Evolutionary conservation across 1,284 basidiomycete genomes (phyloP).

Genomic region (Flammula alnicola): DNA sequence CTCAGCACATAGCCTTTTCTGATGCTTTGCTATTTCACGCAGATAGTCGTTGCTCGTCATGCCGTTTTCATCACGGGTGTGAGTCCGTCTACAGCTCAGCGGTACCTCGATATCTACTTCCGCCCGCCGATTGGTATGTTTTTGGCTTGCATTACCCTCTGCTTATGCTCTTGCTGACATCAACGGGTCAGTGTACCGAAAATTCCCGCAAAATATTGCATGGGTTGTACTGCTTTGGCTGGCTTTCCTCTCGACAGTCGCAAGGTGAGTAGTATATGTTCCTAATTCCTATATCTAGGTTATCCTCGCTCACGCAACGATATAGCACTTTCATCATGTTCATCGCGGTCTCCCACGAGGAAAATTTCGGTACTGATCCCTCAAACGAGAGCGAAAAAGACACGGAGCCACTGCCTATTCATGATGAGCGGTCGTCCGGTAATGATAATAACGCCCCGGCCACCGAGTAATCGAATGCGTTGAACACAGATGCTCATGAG

Average conservation of each 20-base stretch:
- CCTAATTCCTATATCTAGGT: not conserved
- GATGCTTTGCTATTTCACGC: not conserved
- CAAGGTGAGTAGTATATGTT: constrained; percentile 22
- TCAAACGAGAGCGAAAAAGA: not conserved
- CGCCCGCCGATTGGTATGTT: constrained; percentile 34
- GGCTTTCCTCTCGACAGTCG: constrained; percentile 28
- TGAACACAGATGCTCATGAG: no score
- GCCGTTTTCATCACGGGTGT: constrained; percentile 30
- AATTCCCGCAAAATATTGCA: constrained; percentile 34
- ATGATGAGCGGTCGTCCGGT: no score
- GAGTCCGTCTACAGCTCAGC: constrained; percentile 16
- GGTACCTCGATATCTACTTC: constrained; percentile 25
- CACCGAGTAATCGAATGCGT: no score
- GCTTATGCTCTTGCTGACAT: not conserved
- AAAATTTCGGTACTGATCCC: not conserved
- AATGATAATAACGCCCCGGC: no score
- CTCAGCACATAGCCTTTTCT: not conserved
- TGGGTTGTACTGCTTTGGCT: constrained; percentile 37
- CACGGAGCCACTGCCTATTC: not conserved
- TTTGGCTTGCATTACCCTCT: not conserved
- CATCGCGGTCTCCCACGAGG: not conserved
- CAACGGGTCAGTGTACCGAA: constrained; percentile 27
- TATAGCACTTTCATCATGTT: constrained; percentile 11
- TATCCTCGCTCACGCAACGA: no score
- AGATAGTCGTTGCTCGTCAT: constrained; percentile 34